phyloP scores from a whole-genome alignment of 495 filamentous ascomycete genomes.

The Xylaria venustula region DNA sequence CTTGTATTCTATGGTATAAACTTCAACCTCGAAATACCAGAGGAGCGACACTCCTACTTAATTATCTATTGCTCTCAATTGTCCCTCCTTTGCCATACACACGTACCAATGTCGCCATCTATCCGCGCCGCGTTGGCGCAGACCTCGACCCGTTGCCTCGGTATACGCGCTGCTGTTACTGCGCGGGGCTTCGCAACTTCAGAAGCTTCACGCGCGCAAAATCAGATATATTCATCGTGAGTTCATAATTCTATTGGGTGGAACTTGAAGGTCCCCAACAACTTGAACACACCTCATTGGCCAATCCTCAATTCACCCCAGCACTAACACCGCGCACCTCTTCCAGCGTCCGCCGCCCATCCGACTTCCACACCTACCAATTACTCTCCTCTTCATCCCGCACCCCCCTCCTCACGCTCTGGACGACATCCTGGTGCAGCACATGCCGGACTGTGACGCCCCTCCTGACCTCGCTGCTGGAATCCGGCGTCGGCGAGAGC shows the following conservation, averaged over 20 bases:
- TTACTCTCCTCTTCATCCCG: constrained; percentile 56
- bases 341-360: constrained; percentile 58
- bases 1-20: no score
- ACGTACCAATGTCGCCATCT: not conserved
- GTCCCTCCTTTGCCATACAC: no score
- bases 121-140: constrained; percentile 3
- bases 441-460: constrained; percentile 57
- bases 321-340: no score
- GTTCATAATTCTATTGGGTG: no score
- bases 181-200: constrained; percentile 32
- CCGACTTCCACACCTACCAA: constrained; percentile 60
- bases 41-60: no score
- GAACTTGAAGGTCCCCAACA: no score
- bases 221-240: constrained; percentile 49
- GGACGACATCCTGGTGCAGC: constrained; percentile 66
- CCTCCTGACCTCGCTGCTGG: constrained; percentile 51
- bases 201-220: constrained; percentile 25
- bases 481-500: constrained; percentile 56
- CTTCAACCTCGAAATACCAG: no score
- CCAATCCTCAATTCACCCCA: no score
- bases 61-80: no score
- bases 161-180: no score
- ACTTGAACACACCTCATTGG: no score
- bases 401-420: constrained; percentile 65
- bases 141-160: not conserved